Percentiles rank a stretch among this genome's conserved stretches.
Evolutionary conservation across 2,329 filamentous ascomycete species (phyloP).

Genomic region (Epichloe hybrida): DNA sequence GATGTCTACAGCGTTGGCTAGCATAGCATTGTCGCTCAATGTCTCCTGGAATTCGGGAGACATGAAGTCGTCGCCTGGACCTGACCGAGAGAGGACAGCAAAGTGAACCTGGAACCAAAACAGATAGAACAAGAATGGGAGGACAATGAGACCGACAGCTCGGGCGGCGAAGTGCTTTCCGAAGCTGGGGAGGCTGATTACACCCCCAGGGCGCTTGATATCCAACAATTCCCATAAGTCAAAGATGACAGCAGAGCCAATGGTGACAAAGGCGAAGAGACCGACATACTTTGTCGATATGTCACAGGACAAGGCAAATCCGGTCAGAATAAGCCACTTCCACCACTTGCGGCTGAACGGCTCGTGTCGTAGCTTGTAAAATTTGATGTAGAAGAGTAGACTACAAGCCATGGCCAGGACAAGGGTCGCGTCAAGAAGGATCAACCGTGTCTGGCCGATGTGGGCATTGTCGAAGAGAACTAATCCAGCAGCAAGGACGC

Average conservation of each 20-base stretch:
- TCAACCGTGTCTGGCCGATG: conserved; percentile 89
- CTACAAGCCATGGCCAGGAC: conserved; percentile 95
- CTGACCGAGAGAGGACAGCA: conserved; percentile 71
- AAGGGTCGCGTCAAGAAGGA: conserved; percentile 85
- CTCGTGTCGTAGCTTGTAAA: conserved; percentile 87
- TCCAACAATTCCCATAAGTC: conserved; percentile 93
- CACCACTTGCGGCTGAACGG: conserved; percentile 95
- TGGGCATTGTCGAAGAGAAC: conserved; percentile 96
- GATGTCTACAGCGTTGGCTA: conserved; percentile 71
- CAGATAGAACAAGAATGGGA: conserved; percentile 94
- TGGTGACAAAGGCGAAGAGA: conserved; percentile 90
- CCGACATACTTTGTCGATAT: conserved; percentile 99
- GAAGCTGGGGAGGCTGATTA: conserved; percentile 66
- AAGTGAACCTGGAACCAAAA: conserved; percentile 99
- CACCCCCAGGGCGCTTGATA: conserved; percentile 72
- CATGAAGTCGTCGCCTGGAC: conserved; percentile 98
- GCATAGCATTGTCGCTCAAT: conserved; percentile 85
- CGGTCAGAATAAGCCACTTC: conserved; percentile 96
- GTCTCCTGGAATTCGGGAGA: conserved; percentile 96
- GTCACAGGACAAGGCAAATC: conserved; percentile 88
- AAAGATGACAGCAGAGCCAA: conserved; percentile 84
- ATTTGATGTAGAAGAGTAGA: conserved; percentile 86
- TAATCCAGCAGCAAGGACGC: conserved; percentile 70
- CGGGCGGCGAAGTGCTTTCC: conserved; percentile 83
- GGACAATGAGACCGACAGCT: conserved; percentile 69